Base-by-base conservation (phyloP, 768 basidiomycete genomes). In the Nidula microcarpa region DNA sequence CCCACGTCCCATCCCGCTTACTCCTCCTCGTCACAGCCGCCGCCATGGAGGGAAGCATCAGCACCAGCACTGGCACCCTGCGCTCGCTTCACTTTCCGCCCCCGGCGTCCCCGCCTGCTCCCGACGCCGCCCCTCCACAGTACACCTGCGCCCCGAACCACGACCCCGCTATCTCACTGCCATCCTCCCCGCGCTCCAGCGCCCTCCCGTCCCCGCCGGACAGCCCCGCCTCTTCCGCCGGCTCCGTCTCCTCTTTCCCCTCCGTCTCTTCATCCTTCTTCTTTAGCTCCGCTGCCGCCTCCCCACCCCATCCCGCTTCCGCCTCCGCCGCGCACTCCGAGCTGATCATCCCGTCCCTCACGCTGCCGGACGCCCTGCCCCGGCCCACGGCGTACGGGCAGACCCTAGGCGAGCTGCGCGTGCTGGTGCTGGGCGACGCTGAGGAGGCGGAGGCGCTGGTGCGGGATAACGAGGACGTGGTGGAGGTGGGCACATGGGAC, bases 331-430 rank as follows among this genome's bases (percentile, higher is more conserved):
- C 37, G 8, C 8, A 8, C 8, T 8, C 37, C n/a, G 81, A 80
- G 55, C 76, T 89, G 52, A 80, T 88, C 55, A 89, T 89, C 45
- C 87, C 87, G 1, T 88, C 84, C 18, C 69, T 89, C 45, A 74
- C 75, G 6, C 74, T 89, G 14, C 86, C 88, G 14, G 68, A 77
- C 13, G 74, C 86, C 1, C 69, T 89, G n/a, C 75, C 75, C 33
- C 75, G 75, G 3, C 84, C 87, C 6, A 87, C 87, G 8, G 76
- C 79, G 30, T 86, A 81, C 55, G 87, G 87, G 11, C 82, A 86
- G 68, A 85, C 85, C 0, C 61, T 89, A 0, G 88, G 87, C 1
- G 79, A 82, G 45, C 47, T 89, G 4, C 71, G 78, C 41, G 51
- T 89, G 13, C 67, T 89, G 3, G 74, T 88, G 0, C 68, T 87